Evolutionary conservation across 305 asterid genomes (phyloP).

Genomic region (Plantago coronopus): DNA sequence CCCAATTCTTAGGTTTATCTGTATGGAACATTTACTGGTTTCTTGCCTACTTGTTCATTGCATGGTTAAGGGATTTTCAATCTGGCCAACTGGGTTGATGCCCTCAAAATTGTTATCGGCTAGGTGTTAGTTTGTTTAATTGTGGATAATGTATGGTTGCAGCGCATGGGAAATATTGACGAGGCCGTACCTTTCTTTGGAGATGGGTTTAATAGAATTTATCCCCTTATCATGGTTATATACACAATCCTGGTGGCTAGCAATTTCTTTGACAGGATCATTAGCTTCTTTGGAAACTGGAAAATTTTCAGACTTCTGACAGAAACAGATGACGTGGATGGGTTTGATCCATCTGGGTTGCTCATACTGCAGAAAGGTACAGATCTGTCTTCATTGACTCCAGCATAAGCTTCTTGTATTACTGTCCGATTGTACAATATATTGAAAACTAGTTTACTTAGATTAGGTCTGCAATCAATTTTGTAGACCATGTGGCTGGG

Average conservation of each 20-base stretch:
- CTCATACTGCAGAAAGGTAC: conserved; percentile 88
- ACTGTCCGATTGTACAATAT: background rate
- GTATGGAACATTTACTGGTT: background rate
- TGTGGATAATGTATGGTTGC: conserved; percentile 13
- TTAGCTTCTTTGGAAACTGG: conserved; percentile 91
- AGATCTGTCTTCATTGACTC: conserved; percentile 14
- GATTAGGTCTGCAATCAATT: too few species aligned
- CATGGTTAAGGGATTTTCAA: background rate
- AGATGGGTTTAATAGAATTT: conserved; percentile 78
- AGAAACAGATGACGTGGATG: conserved; percentile 82
- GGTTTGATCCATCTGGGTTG: conserved; percentile 94
- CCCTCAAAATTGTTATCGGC: background rate
- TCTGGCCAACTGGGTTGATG: background rate
- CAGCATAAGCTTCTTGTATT: conserved; percentile 1
- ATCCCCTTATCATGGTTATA: conserved; percentile 96
- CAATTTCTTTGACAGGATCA: conserved; percentile 84
- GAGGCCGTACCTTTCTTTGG: conserved; percentile 91
- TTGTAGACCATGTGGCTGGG: too few species aligned
- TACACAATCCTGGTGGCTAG: conserved; percentile 86
- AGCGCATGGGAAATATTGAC: conserved; percentile 95
- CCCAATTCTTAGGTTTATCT: too few species aligned
- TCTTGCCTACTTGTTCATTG: too few species aligned
- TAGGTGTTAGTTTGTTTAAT: background rate
- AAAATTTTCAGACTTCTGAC: conserved; percentile 64
- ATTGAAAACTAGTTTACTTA: too few species aligned